Conservation (phyloP, 2,329 filamentous ascomycete species). For the Hypomyces rosellus region DNA sequence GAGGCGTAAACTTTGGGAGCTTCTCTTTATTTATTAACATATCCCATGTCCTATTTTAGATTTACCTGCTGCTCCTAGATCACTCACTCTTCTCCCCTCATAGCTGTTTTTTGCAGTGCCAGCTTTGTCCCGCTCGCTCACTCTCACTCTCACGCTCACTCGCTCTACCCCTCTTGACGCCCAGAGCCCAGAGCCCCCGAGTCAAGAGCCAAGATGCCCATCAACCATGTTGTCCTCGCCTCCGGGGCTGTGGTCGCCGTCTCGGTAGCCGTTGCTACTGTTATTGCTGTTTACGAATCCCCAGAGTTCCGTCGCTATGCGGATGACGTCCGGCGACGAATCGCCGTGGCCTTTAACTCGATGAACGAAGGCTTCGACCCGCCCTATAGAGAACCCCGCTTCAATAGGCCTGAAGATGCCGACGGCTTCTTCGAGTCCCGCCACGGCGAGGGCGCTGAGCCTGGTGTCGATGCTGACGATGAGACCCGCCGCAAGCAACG, state of each 20-base stretch:
- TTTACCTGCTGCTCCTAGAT: no score
- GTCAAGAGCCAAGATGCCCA: conserved; percentile 36
- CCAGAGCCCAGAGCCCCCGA: no score
- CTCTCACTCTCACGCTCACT: background rate
- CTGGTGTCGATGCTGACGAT: conserved; percentile 55
- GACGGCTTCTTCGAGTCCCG: conserved; percentile 54
- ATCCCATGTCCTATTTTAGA: background rate
- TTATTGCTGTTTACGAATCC: conserved; percentile 57
- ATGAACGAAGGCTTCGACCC: conserved; percentile 52
- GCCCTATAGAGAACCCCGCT: conserved; percentile 44
- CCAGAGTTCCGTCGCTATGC: conserved; percentile 57
- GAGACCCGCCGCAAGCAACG: conserved; percentile 54
- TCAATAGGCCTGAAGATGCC: conserved; percentile 61
- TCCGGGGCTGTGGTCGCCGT: conserved; percentile 54
- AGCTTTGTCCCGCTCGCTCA: no score
- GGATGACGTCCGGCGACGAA: conserved; percentile 54
- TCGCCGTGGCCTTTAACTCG: conserved; percentile 53
- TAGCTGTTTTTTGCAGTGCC: no score
- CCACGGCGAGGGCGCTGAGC: conserved; percentile 33
- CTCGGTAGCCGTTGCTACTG: conserved; percentile 50
- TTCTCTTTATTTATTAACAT: background rate
- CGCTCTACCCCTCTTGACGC: background rate
- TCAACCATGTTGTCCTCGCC: conserved; percentile 47
- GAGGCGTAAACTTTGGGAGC: background rate
- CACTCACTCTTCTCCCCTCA: no score